These are phyloP conservation scores for Wickerhamiella azyma DNA, from an alignment of 805 yeast species.

Conservation along the genomic window DNA sequence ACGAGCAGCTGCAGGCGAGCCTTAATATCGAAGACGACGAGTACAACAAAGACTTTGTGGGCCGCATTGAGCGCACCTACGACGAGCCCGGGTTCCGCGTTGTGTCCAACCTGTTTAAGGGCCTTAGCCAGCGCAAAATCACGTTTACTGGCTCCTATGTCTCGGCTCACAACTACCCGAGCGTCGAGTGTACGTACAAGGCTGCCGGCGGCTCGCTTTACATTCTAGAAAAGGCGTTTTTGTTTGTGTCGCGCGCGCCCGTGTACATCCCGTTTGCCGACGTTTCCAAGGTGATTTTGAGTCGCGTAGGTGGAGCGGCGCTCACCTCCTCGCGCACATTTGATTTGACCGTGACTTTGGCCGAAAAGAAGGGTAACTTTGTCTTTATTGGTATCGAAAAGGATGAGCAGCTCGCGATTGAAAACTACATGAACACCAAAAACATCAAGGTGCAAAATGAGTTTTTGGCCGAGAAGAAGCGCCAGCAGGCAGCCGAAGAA, in stretches of 20 bases:
- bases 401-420: conserved; percentile 75
- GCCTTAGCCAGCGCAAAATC: conserved; percentile 75
- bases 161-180: conserved; percentile 67
- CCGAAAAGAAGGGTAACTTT: conserved; percentile 54
- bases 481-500: conserved; percentile 53
- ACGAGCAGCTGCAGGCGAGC: conserved; percentile 86
- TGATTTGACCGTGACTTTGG: conserved; percentile 68
- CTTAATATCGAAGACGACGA: conserved; percentile 75
- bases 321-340: conserved; percentile 68
- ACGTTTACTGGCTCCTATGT: conserved; percentile 72
- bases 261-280: conserved; percentile 81
- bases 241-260: conserved; percentile 89
- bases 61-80: conserved; percentile 54
- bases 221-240: conserved; percentile 80
- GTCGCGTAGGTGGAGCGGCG: conserved; percentile 74
- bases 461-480: conserved; percentile 71
- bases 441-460: conserved; percentile 75
- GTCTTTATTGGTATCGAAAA: conserved; percentile 78
- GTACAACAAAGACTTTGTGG: conserved; percentile 60
- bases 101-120: conserved; percentile 75
- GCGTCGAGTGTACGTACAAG: conserved; percentile 80
- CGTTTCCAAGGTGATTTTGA: conserved; percentile 59
- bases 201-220: conserved; percentile 91
- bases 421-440: conserved; percentile 62
- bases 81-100: conserved; percentile 81